Base-by-base conservation (phyloP, 768 basidiomycete species). In the Auricularia sp. region DNA sequence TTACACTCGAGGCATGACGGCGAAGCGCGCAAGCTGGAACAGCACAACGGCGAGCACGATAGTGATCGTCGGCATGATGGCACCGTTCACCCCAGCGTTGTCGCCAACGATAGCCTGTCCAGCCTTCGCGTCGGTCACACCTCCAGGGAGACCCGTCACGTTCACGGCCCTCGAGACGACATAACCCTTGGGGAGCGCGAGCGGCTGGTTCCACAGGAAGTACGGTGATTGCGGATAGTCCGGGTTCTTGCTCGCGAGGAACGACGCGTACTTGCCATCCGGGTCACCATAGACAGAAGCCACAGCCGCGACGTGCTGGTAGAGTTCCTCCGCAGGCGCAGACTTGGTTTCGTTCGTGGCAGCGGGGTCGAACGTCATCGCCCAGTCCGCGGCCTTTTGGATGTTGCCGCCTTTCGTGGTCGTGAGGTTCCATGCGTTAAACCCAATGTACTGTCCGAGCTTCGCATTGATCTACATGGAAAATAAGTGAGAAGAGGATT, bases 241-340 rank as follows among this genome's bases (percentile, higher is more conserved):
- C 16, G 62, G 36, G 53, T 70, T 66, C 21, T 35, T 62, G 36
- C 56, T 53, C 44, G 62, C 69, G 59, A 84, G 66, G 69, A 78
- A 85, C 3, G 73, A 67, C 1, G 71, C 71, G 69, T 87, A 87
- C 70, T 79, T 84, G 39, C 81, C 80, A n/a, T 79, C 71, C 2
- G 82, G 70, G 70, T 89, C 87, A n/a, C 87, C 87, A 67, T 86
- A 87, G 14, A 76, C 71, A 3, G 82, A 74, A 16, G 78, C 84
- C 12, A 85, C 80, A 34, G 83, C 81, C 6, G 84, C 86, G 64
- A 88, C 72, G 67, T 78, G 77, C 3, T 84, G 85, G 64, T 81
- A 81, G 3, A 87, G 75, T 69, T 87, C 85, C 34, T 59, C 56
- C 29, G 21, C 29, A 6, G 56, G 56, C 56, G 56, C 56, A 6